Conservation (phyloP, 495 filamentous ascomycete genomes). For the Penicillium ochrochloron region DNA sequence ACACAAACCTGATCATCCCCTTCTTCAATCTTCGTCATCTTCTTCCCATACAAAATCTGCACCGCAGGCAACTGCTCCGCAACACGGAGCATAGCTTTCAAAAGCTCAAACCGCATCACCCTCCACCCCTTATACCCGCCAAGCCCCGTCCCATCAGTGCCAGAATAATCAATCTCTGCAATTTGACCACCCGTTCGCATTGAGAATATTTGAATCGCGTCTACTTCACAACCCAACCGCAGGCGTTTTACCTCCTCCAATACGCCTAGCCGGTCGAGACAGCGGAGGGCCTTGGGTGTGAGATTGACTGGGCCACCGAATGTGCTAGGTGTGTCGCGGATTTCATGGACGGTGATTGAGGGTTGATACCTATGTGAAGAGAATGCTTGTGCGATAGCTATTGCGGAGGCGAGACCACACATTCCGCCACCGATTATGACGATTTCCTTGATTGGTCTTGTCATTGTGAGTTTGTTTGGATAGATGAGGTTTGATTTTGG, state of each 20-base stretch:
- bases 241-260: conserved; percentile 30
- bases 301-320: conserved; percentile 59
- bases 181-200: conserved; percentile 4
- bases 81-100: conserved; percentile 26
- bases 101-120: conserved; percentile 31
- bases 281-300: conserved; percentile 55
- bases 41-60: conserved; percentile 3
- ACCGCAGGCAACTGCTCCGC: neutral
- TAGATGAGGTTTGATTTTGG: neutral
- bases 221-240: conserved; percentile 3
- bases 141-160: conserved; percentile 36
- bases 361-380: conserved; percentile 9
- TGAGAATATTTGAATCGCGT: conserved; percentile 1
- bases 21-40: neutral
- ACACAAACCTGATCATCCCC: conserved; percentile 13
- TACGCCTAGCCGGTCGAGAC: conserved; percentile 54
- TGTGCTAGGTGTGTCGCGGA: conserved; percentile 43
- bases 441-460: conserved; percentile 18
- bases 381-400: conserved; percentile 33
- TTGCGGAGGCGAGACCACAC: conserved; percentile 34
- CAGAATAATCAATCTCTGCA: conserved; percentile 15
- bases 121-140: conserved; percentile 39
- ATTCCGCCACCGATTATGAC: conserved; percentile 35
- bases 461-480: neutral
- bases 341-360: conserved; percentile 52